phyloP scores from a whole-genome alignment of 2,329 filamentous ascomycete species.

The Plenodomus tracheiphilus region DNA sequence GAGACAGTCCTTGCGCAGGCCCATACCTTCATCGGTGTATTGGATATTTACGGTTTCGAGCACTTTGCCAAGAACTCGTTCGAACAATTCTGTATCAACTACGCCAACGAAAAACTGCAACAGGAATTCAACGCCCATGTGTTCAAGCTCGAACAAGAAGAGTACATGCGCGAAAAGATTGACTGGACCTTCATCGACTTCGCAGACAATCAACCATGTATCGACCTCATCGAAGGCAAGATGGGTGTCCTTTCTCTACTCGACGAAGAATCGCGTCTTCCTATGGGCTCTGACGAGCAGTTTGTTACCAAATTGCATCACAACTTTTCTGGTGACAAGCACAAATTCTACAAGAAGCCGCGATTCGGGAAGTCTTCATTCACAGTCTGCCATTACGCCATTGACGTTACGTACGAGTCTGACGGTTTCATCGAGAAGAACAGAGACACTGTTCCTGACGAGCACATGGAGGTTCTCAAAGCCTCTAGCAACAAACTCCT shows the following conservation, averaged over 20 bases:
- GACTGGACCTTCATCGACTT: slow-evolving; percentile 99
- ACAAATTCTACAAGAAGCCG: slow-evolving; percentile 98
- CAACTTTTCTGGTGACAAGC: slow-evolving; percentile 87
- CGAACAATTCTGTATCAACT: slow-evolving; percentile 99
- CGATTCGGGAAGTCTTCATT: slow-evolving; percentile 96
- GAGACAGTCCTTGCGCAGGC: slow-evolving; percentile 83
- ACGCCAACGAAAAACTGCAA: slow-evolving; percentile 98
- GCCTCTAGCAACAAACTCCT: slow-evolving; percentile 85
- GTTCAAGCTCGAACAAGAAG: slow-evolving; percentile 98
- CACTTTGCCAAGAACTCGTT: slow-evolving; percentile 99
- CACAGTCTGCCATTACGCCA: slow-evolving; percentile 96
- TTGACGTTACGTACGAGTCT: slow-evolving; percentile 98
- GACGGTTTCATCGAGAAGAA: slow-evolving; percentile 99
- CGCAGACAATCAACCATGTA: slow-evolving; percentile 98
- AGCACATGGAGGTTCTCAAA: slow-evolving; percentile 91
- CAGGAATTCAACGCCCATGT: slow-evolving; percentile 99
- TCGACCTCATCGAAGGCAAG: slow-evolving; percentile 96
- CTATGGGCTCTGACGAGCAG: slow-evolving; percentile 96
- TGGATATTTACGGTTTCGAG: slow-evolving; percentile 99
- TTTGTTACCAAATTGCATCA: slow-evolving; percentile 96
- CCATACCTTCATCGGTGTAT: slow-evolving; percentile 90
- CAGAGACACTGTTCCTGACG: slow-evolving; percentile 95
- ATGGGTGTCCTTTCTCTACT: slow-evolving; percentile 88
- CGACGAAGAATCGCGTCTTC: slow-evolving; percentile 93
- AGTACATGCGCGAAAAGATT: slow-evolving; percentile 94